Conservation (phyloP, 148 eudicot species). For the Diospyros kaki region DNA sequence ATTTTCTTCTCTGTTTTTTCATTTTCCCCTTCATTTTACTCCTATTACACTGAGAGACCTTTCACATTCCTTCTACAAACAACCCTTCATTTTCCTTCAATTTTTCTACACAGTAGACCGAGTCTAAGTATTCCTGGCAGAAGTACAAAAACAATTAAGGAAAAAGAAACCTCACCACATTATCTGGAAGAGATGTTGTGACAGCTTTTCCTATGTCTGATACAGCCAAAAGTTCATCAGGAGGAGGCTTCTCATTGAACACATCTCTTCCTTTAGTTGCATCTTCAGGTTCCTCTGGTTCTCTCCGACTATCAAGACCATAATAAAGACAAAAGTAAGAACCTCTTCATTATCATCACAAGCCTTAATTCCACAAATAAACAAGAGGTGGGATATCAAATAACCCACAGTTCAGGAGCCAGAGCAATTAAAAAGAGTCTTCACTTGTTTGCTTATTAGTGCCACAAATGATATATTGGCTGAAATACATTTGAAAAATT, state of each 20-base stretch:
- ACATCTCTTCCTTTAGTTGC: conserved; percentile 94
- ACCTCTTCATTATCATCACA: conserved; percentile 1
- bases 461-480: neutral
- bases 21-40: no score
- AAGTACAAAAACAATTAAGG: neutral
- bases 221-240: conserved; percentile 94
- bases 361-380: neutral
- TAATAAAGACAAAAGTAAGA: conserved; percentile 4
- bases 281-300: conserved; percentile 99
- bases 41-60: no score
- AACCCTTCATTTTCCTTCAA: no score
- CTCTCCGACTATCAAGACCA: conserved; percentile 70
- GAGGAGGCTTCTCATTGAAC: conserved; percentile 96
- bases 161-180: conserved; percentile 57
- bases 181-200: conserved; percentile 91
- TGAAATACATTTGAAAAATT: neutral
- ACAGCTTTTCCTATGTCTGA: conserved; percentile 89
- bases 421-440: neutral
- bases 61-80: no score
- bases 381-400: neutral
- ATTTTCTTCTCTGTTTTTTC: no score
- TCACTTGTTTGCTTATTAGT: neutral
- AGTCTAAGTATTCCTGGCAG: neutral
- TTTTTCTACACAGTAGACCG: neutral
- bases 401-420: neutral